Conservation (phyloP, 331 rosid genomes). For the Rhamnella rubrinervis region DNA sequence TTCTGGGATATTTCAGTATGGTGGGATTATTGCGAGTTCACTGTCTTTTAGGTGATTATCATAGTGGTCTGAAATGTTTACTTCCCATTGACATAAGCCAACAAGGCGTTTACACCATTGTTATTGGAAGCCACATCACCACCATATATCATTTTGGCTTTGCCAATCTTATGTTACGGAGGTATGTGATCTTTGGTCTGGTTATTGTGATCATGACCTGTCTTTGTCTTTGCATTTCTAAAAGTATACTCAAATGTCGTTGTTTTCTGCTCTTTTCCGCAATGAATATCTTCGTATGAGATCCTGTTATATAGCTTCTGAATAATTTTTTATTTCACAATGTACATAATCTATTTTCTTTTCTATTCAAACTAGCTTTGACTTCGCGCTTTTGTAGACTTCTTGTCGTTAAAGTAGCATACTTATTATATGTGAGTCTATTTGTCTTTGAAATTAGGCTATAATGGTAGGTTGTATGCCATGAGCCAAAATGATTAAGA, state of each 20-base stretch:
- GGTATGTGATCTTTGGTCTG: slow-evolving; percentile 35
- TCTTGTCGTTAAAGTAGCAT: too few species aligned
- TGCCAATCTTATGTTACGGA: slow-evolving; percentile 94
- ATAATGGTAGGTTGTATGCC: too few species aligned
- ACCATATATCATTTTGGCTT: slow-evolving; percentile 94
- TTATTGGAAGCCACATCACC: slow-evolving; percentile 91
- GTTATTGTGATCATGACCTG: neutral
- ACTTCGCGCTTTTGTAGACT: too few species aligned
- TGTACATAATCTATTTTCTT: too few species aligned
- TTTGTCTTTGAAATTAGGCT: too few species aligned
- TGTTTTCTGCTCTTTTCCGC: neutral
- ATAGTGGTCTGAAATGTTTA: slow-evolving; percentile 80
- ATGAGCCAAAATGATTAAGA: too few species aligned
- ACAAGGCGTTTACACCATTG: slow-evolving; percentile 78
- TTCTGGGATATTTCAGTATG: slow-evolving; percentile 95
- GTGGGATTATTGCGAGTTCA: slow-evolving; percentile 93
- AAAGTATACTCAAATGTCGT: neutral
- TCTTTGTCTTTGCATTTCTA: neutral
- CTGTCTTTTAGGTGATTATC: slow-evolving; percentile 95
- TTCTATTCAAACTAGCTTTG: neutral
- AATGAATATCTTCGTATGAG: neutral
- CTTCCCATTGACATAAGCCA: slow-evolving; percentile 83
- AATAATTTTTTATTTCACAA: neutral
- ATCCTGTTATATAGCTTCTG: neutral
- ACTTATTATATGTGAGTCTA: too few species aligned